Evolutionary conservation across 768 basidiomycete species (phyloP), one percentile per base, ranked within the genome.

Genomic region (Pleurotus eryngii): DNA sequence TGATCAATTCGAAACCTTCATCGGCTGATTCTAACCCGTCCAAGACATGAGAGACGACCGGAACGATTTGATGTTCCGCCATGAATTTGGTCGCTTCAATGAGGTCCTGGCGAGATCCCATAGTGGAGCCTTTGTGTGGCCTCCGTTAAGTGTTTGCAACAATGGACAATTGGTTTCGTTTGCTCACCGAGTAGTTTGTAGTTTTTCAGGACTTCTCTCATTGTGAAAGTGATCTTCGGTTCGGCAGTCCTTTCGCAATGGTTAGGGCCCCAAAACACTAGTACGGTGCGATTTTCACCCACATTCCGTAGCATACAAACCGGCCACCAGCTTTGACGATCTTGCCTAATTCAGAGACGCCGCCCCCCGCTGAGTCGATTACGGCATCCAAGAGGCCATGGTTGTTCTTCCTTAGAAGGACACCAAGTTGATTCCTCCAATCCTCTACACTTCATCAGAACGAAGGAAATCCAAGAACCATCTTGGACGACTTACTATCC

Each of bases 101-200:
- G 57, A 94, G 76, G 70, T 94, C 91, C 55, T 82, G 76, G 62
- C 78, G 82, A 6, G 90, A 92, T 15, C 90, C 92, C 90, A 94
- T 91, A 24, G 86, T 91, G 1, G 89, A 89, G 37, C 90, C 91
- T 91, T 57, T 30, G 43, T 5, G 27, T 15, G 8, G 4, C 1
- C 11, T 35, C 9, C 8, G 8, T 11, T 35, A 8, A 11, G 30
- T 35, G 11, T 35, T 35, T 35, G 8, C 11, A 8, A 35, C 24
- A 8, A 35, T 8, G 8, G 30, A 2, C 9, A 2, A 9, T 35
- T 38, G 30, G 39, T 49, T 24, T 48, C 18, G 37, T 49, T 17
- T 14, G 67, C 77, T 43, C 43, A 90, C 91, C 92, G 30, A 90
- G 75, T 40, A 95, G 72, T 60, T 85, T 82, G 42, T 87, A 83